Conservation (phyloP, 352 stramenopile genomes). For the Phytophthora hibernalis region DNA sequence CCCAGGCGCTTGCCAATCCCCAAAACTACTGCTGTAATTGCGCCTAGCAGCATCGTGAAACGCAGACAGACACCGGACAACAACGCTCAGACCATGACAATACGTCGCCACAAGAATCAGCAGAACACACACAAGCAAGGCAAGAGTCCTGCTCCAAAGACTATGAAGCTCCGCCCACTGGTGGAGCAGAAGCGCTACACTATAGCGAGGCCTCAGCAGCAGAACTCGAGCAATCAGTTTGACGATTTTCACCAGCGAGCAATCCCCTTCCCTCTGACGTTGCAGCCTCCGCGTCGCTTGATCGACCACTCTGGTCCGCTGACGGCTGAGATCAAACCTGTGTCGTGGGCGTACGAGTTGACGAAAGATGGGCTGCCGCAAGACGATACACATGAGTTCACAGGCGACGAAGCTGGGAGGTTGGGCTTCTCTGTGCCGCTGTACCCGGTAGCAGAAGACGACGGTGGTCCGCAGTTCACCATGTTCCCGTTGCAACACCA, state of each 20-base stretch:
- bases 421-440: constrained; percentile 22
- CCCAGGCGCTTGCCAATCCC: constrained; percentile 52
- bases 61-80: constrained; percentile 23
- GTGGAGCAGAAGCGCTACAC: constrained; percentile 19
- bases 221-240: constrained; percentile 37
- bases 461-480: constrained; percentile 16
- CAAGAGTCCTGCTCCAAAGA: constrained; percentile 23
- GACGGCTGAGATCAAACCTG: constrained; percentile 69
- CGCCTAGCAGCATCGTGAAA: constrained; percentile 1
- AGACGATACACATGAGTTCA: constrained; percentile 13
- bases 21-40: constrained; percentile 17
- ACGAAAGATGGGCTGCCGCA: constrained; percentile 43
- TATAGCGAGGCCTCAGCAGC: constrained; percentile 16
- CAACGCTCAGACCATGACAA: constrained; percentile 4
- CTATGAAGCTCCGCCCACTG: constrained; percentile 36
- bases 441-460: constrained; percentile 29
- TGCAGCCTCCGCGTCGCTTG: constrained; percentile 2
- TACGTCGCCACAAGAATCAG: constrained; percentile 28
- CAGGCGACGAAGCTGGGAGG: background rate
- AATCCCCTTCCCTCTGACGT: constrained; percentile 3
- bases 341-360: constrained; percentile 62
- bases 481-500: constrained; percentile 37
- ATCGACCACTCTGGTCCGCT: constrained; percentile 34
- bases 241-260: constrained; percentile 21
- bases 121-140: constrained; percentile 14